Percentiles rank a stretch among this genome's conserved stretches.
Evolutionary conservation across 768 basidiomycete species (phyloP).

Genomic region (Tulasnella calospora): DNA sequence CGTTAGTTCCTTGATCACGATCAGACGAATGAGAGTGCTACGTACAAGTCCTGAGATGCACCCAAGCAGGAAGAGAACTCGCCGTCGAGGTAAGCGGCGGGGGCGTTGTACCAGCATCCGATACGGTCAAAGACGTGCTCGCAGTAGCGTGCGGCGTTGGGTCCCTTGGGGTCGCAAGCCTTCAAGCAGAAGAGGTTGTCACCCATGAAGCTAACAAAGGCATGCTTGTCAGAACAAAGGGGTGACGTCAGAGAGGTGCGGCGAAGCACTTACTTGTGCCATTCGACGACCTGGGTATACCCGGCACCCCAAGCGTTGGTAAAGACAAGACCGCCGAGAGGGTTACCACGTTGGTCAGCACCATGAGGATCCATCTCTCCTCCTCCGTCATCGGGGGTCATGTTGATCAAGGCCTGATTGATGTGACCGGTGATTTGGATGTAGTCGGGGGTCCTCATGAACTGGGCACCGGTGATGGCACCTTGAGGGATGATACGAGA

Average conservation of each 20-base stretch:
- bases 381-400: constrained; percentile 38
- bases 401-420: constrained; percentile 43
- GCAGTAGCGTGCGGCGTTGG: constrained; percentile 28
- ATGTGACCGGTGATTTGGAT: constrained; percentile 61
- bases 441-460: constrained; percentile 69
- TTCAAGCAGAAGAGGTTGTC: constrained; percentile 36
- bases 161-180: constrained; percentile 34
- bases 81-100: constrained; percentile 29
- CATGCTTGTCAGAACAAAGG: background rate
- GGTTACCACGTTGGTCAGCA: constrained; percentile 30
- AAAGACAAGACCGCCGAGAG: constrained; percentile 31
- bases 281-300: constrained; percentile 29
- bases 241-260: background rate
- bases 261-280: constrained; percentile 24
- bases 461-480: constrained; percentile 60
- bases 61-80: constrained; percentile 31
- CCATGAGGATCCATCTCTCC: constrained; percentile 35
- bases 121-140: constrained; percentile 30
- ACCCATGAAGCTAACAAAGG: constrained; percentile 34
- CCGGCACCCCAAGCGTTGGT: constrained; percentile 28
- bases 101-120: constrained; percentile 31
- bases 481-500: constrained; percentile 33
- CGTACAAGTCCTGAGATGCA: constrained; percentile 31
- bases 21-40: background rate
- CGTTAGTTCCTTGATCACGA: background rate